phyloP scores from a whole-genome alignment of 305 asterid species.

The Ajuga reptans region DNA sequence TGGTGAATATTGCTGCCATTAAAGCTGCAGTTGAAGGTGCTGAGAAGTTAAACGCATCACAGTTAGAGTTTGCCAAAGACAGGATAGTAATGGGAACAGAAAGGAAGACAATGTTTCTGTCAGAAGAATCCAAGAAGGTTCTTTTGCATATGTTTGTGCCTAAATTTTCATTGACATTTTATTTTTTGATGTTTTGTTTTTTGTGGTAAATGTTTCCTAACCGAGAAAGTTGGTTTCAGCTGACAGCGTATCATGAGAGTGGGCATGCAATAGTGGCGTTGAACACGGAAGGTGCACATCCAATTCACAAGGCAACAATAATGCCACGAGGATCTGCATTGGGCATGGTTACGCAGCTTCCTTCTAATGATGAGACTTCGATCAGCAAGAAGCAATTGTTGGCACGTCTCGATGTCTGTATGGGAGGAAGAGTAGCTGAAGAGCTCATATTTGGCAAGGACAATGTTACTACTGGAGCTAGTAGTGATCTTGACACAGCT shows the following conservation, averaged over 20 bases:
- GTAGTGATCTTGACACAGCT: slow-evolving; percentile 83
- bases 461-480: slow-evolving; percentile 81
- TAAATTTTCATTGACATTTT: background rate
- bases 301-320: slow-evolving; percentile 92
- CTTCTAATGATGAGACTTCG: slow-evolving; percentile 86
- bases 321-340: slow-evolving; percentile 91
- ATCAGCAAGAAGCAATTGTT: slow-evolving; percentile 83
- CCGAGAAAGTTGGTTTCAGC: slow-evolving; percentile 40
- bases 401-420: slow-evolving; percentile 95
- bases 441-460: slow-evolving; percentile 89
- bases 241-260: slow-evolving; percentile 94
- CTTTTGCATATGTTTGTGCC: background rate
- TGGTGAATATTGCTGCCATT: slow-evolving; percentile 97
- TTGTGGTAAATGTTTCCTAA: background rate
- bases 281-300: slow-evolving; percentile 93
- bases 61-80: slow-evolving; percentile 94
- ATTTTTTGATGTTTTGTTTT: background rate
- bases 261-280: slow-evolving; percentile 94
- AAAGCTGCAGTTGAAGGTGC: slow-evolving; percentile 98
- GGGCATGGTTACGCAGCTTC: slow-evolving; percentile 98
- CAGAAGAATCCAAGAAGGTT: slow-evolving; percentile 58
- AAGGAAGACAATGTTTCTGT: slow-evolving; percentile 82
- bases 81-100: slow-evolving; percentile 98
- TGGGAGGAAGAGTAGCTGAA: slow-evolving; percentile 98
- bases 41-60: slow-evolving; percentile 68